Evolutionary conservation across 1,284 basidiomycete species (phyloP), one percentile per base, ranked within the genome.

Genomic region (Pisolithus thermaeus): DNA sequence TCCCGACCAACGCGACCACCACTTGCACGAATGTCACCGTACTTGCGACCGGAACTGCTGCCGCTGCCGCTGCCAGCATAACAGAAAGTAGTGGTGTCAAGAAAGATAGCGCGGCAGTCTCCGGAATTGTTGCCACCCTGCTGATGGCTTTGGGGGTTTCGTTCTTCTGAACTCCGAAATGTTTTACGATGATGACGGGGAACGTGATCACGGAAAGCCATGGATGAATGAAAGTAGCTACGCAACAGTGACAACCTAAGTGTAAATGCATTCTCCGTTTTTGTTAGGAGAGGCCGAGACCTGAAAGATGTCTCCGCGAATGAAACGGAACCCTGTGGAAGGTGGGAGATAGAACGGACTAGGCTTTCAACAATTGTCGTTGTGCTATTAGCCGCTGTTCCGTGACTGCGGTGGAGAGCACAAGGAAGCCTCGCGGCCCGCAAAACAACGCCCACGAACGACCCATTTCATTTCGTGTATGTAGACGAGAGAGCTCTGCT

Each of bases 1-100:
- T 56, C 38, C 63, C 65, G 16, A 48, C 51, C n/a, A 50, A 51
- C n/a, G 56, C 56, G 18, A 65, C 63, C 3, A 54, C 61, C 14
- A 42, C 50, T 12, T 66, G 67, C 41, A 28, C 61, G 1, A 66
- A 54, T 3, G 35, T 56, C 41, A 67, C 55, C 30, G 35, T 54
- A n/a, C 54, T 51, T 11, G 25, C 38, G 44, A 23, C 39, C 20
- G 47, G 59, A 23, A 47, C 57, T 12, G 53, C 53, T 37, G 39
- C 39, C n/a, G 8, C 53, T 6, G 7, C 40, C 23, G 8, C 50
- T 47, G 42, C 61, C 14, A 23, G 51, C 18, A 16, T 39, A 20
- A 46, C 51, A 3, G 20, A 18, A 12, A 55, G 44, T 5, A 52
- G 56, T 9, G 49, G 46, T 23, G 56, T 55, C 7, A 52, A 40